Evolutionary conservation across 164 flowering plant species (phyloP), one percentile per base, ranked within the genome.

Genomic region (Buxus sempervirens): DNA sequence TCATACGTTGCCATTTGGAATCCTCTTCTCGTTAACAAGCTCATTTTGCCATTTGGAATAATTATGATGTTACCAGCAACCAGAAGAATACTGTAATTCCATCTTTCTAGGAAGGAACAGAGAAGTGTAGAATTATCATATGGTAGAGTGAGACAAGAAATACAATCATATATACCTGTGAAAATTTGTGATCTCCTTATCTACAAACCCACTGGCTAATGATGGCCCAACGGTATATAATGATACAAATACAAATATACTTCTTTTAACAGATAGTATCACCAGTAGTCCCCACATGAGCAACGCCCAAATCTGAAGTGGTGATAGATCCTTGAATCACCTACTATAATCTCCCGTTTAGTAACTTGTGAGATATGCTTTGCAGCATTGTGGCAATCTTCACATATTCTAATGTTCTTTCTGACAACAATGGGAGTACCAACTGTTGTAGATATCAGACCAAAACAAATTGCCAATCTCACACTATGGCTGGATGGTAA

Each of bases 271-370:
- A n/a, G 48, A 9, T 19, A 68, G 14, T 10, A 20, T 84, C 74
- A 86, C 95, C 91, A 89, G 64, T 87, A 87, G 78, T 84, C 89
- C 28, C 83, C 74, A 66, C 95, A 87, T 16, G 85, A 86, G 75
- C 96, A 90, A 10, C 10, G 23, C 21, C 91, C 96, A 60, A 82
- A 73, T 66, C 36, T 75, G 76, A 90, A 85, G 78, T 82, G 89
- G 73, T 88, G 93, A 77, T 71, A 88, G 4, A 85, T 64, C 65
- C 79, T 86, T 10, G 83, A 63, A 68, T 90, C 93, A 4, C 90
- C 86, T 0, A 88, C 84, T 48, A 85, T 63, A 7, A 89, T 84
- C 76, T 87, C 90, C 66, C 95, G 75, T 42, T 62, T 56, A 0
- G 79, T 76, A 26, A 79, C 61, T 70, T 61, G 51, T 10, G 96